phyloP scores from a whole-genome alignment of 257 asterid species.

The Knoxia roxburghii region DNA sequence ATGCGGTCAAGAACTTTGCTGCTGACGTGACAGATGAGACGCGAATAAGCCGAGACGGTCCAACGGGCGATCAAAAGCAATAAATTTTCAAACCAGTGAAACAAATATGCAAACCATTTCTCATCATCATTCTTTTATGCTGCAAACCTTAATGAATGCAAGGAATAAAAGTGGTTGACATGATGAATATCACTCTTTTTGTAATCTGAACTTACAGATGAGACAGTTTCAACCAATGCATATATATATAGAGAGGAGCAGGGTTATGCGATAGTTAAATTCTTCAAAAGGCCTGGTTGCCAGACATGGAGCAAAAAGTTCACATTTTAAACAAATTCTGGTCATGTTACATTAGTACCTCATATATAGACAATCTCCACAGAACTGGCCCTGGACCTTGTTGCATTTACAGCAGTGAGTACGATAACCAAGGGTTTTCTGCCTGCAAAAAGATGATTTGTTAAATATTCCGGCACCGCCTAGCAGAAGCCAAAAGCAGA shows the following conservation, averaged over 20 bases:
- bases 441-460: slow-evolving; percentile 46
- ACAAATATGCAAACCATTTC: background rate
- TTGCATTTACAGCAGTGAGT: slow-evolving; percentile 72
- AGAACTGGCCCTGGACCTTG: slow-evolving; percentile 91
- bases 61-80: too few relatives aligned
- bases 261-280: background rate
- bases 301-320: background rate
- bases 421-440: slow-evolving; percentile 88
- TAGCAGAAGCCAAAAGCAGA: background rate
- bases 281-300: background rate
- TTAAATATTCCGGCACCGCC: background rate
- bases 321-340: background rate
- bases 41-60: too few relatives aligned
- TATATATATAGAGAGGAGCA: background rate
- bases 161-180: background rate
- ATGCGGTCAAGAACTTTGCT: too few relatives aligned
- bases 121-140: background rate
- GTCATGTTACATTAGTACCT: slow-evolving; percentile 41
- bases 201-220: background rate
- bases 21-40: too few relatives aligned
- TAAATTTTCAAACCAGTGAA: background rate
- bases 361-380: slow-evolving; percentile 97
- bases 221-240: background rate
- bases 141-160: background rate
- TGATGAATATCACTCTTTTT: background rate